Evolutionary conservation across 73 alveolate species (phyloP).

Genomic region (Blepharisma stoltei): DNA sequence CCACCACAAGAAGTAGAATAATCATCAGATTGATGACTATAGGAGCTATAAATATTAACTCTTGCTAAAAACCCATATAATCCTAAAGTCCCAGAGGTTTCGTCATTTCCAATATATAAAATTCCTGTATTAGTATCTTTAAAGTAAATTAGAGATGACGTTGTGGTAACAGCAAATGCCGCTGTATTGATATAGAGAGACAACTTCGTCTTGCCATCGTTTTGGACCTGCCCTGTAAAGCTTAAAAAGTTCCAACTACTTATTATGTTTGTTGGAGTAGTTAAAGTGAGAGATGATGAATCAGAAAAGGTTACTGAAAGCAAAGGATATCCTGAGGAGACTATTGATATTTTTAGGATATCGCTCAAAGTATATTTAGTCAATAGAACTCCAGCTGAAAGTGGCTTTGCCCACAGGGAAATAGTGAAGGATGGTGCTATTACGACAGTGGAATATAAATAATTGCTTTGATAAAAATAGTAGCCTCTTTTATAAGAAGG

Average conservation of each 20-base stretch:
- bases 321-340: no score
- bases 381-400: not conserved
- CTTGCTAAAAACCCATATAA: not conserved
- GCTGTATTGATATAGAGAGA: not conserved
- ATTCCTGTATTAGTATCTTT: not conserved
- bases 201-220: not conserved
- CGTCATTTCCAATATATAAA: no score
- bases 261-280: not conserved
- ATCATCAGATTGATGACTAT: not conserved
- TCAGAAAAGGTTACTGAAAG: no score
- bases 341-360: no score
- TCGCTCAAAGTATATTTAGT: no score
- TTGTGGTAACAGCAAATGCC: not conserved
- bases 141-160: not conserved
- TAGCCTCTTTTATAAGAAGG: no score
- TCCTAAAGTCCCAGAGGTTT: not conserved
- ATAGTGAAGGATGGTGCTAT: not conserved
- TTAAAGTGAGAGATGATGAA: no score
- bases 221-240: not conserved
- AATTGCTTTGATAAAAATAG: no score
- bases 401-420: slow-evolving; percentile 1
- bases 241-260: not conserved
- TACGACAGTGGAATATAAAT: no score
- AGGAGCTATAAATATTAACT: not conserved
- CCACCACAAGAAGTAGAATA: not conserved